Evolutionary conservation across 805 yeast species (phyloP).

Genomic region (Pichia paraexigua): DNA sequence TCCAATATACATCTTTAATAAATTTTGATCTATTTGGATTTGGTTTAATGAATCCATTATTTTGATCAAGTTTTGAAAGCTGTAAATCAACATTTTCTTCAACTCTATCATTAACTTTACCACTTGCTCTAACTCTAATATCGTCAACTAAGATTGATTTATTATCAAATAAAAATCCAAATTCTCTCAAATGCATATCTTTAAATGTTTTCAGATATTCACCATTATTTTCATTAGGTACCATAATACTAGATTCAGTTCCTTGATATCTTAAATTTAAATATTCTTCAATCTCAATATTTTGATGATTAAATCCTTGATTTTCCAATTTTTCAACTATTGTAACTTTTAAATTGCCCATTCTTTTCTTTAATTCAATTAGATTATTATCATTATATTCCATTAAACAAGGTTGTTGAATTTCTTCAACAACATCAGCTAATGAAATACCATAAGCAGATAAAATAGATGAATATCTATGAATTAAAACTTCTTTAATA

Average conservation of each 20-base stretch:
- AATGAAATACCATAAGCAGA: constrained; percentile 86
- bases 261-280: constrained; percentile 79
- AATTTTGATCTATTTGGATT: constrained; percentile 25
- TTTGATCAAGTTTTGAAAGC: constrained; percentile 28
- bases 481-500: constrained; percentile 60
- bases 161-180: constrained; percentile 57
- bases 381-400: constrained; percentile 30
- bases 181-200: constrained; percentile 56
- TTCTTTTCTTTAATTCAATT: constrained; percentile 33
- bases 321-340: constrained; percentile 34
- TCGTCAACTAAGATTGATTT: constrained; percentile 58
- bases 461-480: constrained; percentile 72
- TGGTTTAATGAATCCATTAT: constrained; percentile 18
- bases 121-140: constrained; percentile 65
- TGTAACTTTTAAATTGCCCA: constrained; percentile 35
- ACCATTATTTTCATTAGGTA: constrained; percentile 24
- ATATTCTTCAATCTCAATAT: constrained; percentile 51
- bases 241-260: constrained; percentile 82
- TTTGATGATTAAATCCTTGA: constrained; percentile 47
- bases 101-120: constrained; percentile 40
- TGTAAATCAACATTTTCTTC: constrained; percentile 45
- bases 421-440: constrained; percentile 77
- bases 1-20: constrained; percentile 49
- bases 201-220: constrained; percentile 41
- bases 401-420: constrained; percentile 62